phyloP scores from a whole-genome alignment of 305 asterid species.

The Petunia hybrid region DNA sequence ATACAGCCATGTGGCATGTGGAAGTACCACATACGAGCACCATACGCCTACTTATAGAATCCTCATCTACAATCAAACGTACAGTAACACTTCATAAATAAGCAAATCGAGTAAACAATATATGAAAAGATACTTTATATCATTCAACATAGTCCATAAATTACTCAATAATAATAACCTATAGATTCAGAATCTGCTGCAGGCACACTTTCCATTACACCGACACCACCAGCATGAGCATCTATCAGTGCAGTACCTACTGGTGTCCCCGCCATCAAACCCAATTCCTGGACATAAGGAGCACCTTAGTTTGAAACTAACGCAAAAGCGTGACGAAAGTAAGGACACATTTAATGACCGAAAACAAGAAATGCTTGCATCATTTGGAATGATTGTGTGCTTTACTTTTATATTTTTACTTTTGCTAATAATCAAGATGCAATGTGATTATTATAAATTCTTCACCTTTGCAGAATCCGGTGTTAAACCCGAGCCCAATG shows the following conservation, averaged over 20 bases:
- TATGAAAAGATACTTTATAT: neutral
- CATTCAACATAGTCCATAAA: constrained; percentile 30
- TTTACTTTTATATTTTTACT: constrained; percentile 17
- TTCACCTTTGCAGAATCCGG: constrained; percentile 92
- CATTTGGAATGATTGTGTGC: constrained; percentile 28
- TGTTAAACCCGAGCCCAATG: constrained; percentile 91
- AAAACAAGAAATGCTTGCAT: constrained; percentile 31
- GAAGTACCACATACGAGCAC: constrained; percentile 99
- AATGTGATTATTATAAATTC: constrained; percentile 41
- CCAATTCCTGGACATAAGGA: constrained; percentile 76
- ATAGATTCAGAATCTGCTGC: constrained; percentile 49
- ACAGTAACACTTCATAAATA: constrained; percentile 5
- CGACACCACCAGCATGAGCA: constrained; percentile 99
- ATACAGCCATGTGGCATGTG: constrained; percentile 96
- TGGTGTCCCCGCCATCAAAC: constrained; percentile 82
- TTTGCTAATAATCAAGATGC: constrained; percentile 37
- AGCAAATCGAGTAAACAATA: neutral
- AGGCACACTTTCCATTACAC: constrained; percentile 89
- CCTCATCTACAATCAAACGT: constrained; percentile 68
- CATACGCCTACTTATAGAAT: constrained; percentile 83
- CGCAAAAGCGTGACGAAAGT: constrained; percentile 16
- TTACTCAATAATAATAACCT: constrained; percentile 55
- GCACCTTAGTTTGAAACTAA: constrained; percentile 39
- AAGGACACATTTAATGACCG: constrained; percentile 28
- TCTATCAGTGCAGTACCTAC: constrained; percentile 96